Evolutionary conservation across 169 alveolate species (phyloP), one percentile per base, ranked within the genome.

Genomic region (Besnoitia besnoiti): DNA sequence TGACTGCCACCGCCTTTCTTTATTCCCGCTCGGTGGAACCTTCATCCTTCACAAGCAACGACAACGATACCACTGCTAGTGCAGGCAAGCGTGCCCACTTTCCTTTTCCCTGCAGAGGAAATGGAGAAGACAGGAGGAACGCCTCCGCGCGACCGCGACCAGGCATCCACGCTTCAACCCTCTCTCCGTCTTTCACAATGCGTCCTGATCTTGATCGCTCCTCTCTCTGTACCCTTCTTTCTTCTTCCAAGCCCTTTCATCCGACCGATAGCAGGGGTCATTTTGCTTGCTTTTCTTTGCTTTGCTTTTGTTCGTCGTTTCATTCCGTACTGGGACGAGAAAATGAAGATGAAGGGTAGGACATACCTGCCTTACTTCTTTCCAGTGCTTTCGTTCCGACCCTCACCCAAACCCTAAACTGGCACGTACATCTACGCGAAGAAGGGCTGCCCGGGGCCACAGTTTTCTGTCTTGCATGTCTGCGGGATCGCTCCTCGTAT

Each of bases 251-350:
- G 30, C 35, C 87, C 87, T 8, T 44, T 77, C 40, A 55, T 42
- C 37, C 87, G 87, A 2, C 59, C 87, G 21, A 27, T 42, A 1
- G n/a, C 55, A 21, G n/a, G 50, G 44, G 50, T 77, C 87, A 37
- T 77, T 35, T 21, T 42, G 5, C 55, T 42, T 19, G 49, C 87
- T 14, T 1, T 16, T 21, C 87, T 77, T 16, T 37, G 44, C 59
- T 77, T 77, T 37, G 87, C 50, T 77, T 37, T 37, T 55, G 87
- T 77, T 24, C 87, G 59, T 30, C 55, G 47, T 24, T 77, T 77
- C 59, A 77, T 77, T 77, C 87, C 87, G 55, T 77, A 77, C 59
- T 77, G 87, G 87, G 87, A 77, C 87, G 50, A 37, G 27, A 77
- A 39, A 44, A 77, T 77, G 87, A 77, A 77, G 55, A 42, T 5